phyloP scores from a whole-genome alignment of 441 rosid genomes.

The Arabidopsis lyrata region DNA sequence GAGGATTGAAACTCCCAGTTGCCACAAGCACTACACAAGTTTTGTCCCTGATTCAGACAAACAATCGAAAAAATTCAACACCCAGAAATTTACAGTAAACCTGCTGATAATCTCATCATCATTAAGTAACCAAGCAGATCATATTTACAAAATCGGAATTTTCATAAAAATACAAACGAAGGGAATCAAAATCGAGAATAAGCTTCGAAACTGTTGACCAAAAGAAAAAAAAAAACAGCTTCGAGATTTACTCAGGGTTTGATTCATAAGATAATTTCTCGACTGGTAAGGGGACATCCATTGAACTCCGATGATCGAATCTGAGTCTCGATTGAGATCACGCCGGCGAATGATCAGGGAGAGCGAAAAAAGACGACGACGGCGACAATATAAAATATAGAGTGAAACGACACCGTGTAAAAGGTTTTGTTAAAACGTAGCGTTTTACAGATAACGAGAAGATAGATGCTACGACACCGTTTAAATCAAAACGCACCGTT shows the following conservation, averaged over 20 bases:
- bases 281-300: conserved; percentile 61
- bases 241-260: conserved; percentile 41
- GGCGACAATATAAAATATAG: not conserved
- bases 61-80: not conserved
- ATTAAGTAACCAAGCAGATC: conserved; percentile 3
- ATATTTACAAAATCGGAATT: conserved; percentile 6
- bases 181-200: not conserved
- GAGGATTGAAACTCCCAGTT: conserved; percentile 97
- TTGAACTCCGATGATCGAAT: conserved; percentile 29
- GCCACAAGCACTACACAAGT: conserved; percentile 75
- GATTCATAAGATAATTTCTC: conserved; percentile 53
- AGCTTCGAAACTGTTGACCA: too few species aligned
- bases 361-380: not conserved
- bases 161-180: not conserved
- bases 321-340: conserved; percentile 20
- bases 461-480: not conserved
- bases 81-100: not conserved
- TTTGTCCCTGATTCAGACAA: conserved; percentile 47
- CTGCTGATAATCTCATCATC: conserved; percentile 5
- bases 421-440: conserved; percentile 12
- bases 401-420: not conserved
- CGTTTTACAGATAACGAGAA: not conserved
- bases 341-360: conserved; percentile 17
- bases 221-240: not conserved
- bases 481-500: not conserved